phyloP scores from a whole-genome alignment of 305 asterid genomes.

The Rubia tinctorum region DNA sequence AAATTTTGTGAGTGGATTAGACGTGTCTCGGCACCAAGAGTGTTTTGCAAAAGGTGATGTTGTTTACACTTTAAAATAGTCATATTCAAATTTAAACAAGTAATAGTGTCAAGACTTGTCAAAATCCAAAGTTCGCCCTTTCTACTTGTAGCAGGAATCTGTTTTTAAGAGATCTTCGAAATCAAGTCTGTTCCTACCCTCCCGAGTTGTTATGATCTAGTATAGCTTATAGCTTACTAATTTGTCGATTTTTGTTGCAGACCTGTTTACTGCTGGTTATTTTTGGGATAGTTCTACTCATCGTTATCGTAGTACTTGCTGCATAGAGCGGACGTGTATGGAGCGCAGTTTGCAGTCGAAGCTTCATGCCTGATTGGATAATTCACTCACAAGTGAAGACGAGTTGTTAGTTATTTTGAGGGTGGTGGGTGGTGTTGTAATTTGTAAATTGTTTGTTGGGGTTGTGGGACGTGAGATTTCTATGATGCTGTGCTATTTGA shows the following conservation, averaged over 20 bases:
- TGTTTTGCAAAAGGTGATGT: neutral
- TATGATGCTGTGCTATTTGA: neutral
- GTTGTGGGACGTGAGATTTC: neutral
- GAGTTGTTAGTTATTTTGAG: neutral
- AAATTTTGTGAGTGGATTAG: neutral
- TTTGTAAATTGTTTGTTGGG: constrained; percentile 4
- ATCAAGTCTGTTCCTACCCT: neutral
- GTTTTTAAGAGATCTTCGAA: neutral
- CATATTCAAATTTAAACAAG: neutral
- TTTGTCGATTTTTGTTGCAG: constrained; percentile 35
- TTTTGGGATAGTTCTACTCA: constrained; percentile 73
- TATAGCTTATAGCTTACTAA: neutral
- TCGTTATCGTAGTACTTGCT: constrained; percentile 67
- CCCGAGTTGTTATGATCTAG: neutral
- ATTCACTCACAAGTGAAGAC: neutral
- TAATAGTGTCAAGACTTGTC: neutral
- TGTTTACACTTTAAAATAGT: too few species aligned
- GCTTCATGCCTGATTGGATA: neutral
- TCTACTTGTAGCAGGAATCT: neutral
- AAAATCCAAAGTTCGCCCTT: neutral
- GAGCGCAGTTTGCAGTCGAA: neutral
- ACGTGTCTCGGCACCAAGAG: neutral
- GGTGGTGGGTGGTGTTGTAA: constrained; percentile 1
- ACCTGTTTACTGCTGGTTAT: constrained; percentile 82
- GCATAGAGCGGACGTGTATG: constrained; percentile 35